Percentiles rank a stretch among this genome's conserved stretches.
Evolutionary conservation across 2,329 filamentous ascomycete genomes (phyloP).

Genomic region (Epichloe aotearoae): DNA sequence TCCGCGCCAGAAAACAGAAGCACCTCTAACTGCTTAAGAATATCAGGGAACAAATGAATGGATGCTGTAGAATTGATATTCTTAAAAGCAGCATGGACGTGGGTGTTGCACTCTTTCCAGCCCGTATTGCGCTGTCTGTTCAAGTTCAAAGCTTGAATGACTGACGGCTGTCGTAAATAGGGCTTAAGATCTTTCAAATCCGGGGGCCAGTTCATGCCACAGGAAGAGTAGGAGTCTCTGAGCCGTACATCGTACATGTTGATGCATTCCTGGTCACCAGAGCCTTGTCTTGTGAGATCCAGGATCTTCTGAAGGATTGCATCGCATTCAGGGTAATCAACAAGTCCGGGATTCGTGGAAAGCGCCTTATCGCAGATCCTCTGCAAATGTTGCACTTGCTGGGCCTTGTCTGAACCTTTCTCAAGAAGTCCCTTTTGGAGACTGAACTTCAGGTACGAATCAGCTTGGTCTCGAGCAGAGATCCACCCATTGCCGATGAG

Average conservation of each 20-base stretch:
- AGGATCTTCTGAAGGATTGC: slow-evolving; percentile 62
- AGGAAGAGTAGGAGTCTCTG: slow-evolving; percentile 65
- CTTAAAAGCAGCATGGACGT: slow-evolving; percentile 60
- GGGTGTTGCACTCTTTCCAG: slow-evolving; percentile 81
- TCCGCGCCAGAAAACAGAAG: slow-evolving; percentile 87
- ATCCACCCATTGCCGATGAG: slow-evolving; percentile 98
- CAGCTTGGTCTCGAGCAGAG: slow-evolving; percentile 78
- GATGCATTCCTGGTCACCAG: slow-evolving; percentile 49
- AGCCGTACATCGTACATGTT: slow-evolving; percentile 98
- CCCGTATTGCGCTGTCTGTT: slow-evolving; percentile 69
- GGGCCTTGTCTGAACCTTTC: slow-evolving; percentile 49
- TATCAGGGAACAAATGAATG: slow-evolving; percentile 58
- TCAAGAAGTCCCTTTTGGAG: slow-evolving; percentile 63
- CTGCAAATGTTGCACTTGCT: slow-evolving; percentile 55
- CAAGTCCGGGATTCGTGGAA: slow-evolving; percentile 29
- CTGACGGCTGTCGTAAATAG: slow-evolving; percentile 74
- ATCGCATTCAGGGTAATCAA: slow-evolving; percentile 65
- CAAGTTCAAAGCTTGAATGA: slow-evolving; percentile 69
- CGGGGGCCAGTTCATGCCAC: slow-evolving; percentile 98
- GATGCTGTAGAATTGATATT: slow-evolving; percentile 60
- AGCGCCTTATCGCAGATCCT: slow-evolving; percentile 54
- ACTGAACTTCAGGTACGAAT: slow-evolving; percentile 69
- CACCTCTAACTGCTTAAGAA: slow-evolving; percentile 65
- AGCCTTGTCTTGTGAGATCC: slow-evolving; percentile 42
- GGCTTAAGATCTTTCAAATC: slow-evolving; percentile 67